A percentile compares a stretch with the other conserved stretches of the same genome.
Evolutionary conservation across 371 early-diverging fungal species (phyloP).

Genomic region (Apophysomyces ossiformis): DNA sequence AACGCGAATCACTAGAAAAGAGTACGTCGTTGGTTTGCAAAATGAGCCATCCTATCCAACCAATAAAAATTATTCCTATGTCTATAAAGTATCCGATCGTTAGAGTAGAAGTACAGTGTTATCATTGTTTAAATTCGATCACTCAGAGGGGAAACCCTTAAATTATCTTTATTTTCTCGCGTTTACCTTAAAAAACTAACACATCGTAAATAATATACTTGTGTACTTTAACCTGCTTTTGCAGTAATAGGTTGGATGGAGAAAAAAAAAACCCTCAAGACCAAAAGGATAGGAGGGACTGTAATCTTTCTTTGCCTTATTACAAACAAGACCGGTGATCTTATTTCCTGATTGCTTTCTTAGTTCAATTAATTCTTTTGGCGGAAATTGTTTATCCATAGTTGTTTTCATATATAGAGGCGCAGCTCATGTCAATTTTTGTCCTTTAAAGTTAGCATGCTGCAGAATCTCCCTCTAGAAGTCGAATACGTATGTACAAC

Average conservation of each 20-base stretch:
- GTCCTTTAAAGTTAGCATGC: too few species aligned
- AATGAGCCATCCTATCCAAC: constrained; percentile 1
- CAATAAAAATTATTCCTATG: neutral
- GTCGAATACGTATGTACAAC: too few species aligned
- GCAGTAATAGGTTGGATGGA: neutral
- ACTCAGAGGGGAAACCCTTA: neutral
- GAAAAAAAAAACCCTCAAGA: too few species aligned
- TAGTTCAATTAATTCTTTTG: constrained; percentile 1
- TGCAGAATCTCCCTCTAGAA: too few species aligned
- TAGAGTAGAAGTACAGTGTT: too few species aligned
- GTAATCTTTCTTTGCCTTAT: neutral
- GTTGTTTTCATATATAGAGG: constrained; percentile 12
- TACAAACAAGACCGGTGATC: neutral
- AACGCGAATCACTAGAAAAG: constrained; percentile 8
- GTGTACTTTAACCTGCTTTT: neutral
- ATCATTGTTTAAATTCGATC: neutral
- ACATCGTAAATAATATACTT: neutral
- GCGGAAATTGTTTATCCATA: neutral
- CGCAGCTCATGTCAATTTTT: constrained; percentile 26
- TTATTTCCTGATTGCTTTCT: neutral
- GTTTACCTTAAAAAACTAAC: neutral
- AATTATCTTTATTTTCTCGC: neutral
- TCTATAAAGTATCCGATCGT: too few species aligned
- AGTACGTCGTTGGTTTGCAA: constrained; percentile 4
- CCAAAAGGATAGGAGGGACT: neutral